Conservation (phyloP, 352 stramenopile genomes). For the Pythium brachiatum region DNA sequence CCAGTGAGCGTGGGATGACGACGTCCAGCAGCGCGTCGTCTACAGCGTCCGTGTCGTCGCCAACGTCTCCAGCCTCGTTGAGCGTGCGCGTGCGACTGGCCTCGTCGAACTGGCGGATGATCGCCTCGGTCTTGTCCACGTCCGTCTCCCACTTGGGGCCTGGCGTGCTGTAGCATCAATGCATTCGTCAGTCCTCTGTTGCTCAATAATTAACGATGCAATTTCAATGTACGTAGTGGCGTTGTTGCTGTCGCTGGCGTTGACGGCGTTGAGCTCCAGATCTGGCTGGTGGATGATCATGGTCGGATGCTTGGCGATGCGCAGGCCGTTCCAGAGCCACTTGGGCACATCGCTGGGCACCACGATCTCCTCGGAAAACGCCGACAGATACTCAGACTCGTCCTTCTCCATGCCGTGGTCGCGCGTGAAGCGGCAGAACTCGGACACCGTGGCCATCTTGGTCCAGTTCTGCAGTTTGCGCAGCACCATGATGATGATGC, state of each 20-base stretch:
- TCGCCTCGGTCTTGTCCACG: constrained; percentile 77
- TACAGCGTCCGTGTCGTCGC: constrained; percentile 52
- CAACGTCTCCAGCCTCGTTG: constrained; percentile 46
- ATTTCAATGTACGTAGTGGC: constrained; percentile 27
- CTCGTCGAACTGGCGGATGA: constrained; percentile 79
- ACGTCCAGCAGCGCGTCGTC: constrained; percentile 71
- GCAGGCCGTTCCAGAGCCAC: constrained; percentile 84
- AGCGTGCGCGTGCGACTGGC: constrained; percentile 61
- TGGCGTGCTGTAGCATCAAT: constrained; percentile 24
- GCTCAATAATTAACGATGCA: no score
- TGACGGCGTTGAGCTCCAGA: constrained; percentile 41
- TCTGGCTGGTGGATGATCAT: constrained; percentile 85
- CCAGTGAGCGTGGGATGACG: constrained; percentile 67
- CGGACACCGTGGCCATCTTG: constrained; percentile 74
- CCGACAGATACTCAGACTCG: constrained; percentile 79
- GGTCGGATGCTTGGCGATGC: constrained; percentile 81
- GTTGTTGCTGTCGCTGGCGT: constrained; percentile 29
- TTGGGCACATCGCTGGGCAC: constrained; percentile 67
- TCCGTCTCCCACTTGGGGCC: constrained; percentile 76
- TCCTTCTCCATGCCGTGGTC: constrained; percentile 87
- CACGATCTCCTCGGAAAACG: constrained; percentile 82
- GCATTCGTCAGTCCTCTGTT: no score
- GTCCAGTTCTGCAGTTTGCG: constrained; percentile 89
- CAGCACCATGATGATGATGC: constrained; percentile 87
- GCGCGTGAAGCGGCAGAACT: constrained; percentile 87